Base-by-base conservation (phyloP, 306 rosid genomes). In the Rosa multiflora region DNA sequence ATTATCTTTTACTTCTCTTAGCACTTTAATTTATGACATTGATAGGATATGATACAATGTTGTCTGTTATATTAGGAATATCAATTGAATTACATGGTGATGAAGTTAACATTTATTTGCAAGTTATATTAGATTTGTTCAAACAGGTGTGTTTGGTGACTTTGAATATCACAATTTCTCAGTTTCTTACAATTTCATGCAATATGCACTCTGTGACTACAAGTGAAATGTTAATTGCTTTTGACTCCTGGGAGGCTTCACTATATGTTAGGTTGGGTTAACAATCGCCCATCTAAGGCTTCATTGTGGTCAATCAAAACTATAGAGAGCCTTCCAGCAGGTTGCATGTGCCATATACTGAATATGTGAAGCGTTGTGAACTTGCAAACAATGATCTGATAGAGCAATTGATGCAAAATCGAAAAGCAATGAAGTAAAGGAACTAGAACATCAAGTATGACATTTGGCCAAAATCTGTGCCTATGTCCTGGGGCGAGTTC, bases 51-150 rank as follows among this genome's bases (percentile, higher is more conserved):
- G 79, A 12, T 35, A 49, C 13, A 20, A 39, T 59, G 26, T 2
- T 43, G 44, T 26, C 29, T 15, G 18, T 18, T 52, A 55, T 53
- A 39, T 35, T 20, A 37, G 32, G 64, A 53, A 5, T 35, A 73
- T 53, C 18, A 73, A 20, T 40, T 20, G 49, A 53, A 72, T 6
- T 72, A 29, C 39, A 11, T 32, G n/a, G 11, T 93, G 82, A 91
- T 91, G 29, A 26, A 26, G 29, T 26, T 26, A 26, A 26, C 29
- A 26, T 26, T 26, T 26, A 26, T 47, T 63, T 26, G 70, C n/a
- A 29, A 13, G 18, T 63, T 6, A 6, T 64, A 7, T 64, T 63
- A 37, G 23, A 67, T 67, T 26, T 59, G 37, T 37, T 66, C 46
- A 15, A 18, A 66, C 10, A 5, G 8, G 15, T 61, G 13, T 59